phyloP scores from a whole-genome alignment of 225 moss, liverwort and hornwort genomes.

The Anthoceros angustus region DNA sequence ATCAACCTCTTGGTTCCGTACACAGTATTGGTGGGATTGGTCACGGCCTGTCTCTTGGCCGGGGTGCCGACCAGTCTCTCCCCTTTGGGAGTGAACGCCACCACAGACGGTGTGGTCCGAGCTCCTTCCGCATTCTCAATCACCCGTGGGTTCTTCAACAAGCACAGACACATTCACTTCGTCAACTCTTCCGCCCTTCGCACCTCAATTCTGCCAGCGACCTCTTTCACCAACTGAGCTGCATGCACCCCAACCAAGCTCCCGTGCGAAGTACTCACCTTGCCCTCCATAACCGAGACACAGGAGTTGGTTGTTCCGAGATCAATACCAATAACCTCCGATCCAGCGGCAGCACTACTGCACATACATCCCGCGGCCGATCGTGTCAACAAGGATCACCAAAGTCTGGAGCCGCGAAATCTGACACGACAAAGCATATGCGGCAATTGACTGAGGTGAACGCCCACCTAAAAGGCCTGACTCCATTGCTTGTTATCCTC shows the following conservation, averaged over 20 bases:
- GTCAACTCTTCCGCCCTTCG: too few relatives aligned
- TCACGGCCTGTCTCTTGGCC: slow-evolving; percentile 31
- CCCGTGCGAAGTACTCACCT: slow-evolving; percentile 14
- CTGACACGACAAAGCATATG: too few relatives aligned
- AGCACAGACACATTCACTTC: not conserved
- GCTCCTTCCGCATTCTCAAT: slow-evolving; percentile 37
- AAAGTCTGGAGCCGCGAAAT: too few relatives aligned
- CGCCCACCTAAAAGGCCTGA: not conserved
- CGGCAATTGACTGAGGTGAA: too few relatives aligned
- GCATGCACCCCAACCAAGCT: not conserved
- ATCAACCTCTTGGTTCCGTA: slow-evolving; percentile 34
- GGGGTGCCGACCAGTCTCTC: slow-evolving; percentile 33
- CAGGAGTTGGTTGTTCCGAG: slow-evolving; percentile 46
- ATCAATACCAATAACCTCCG: slow-evolving; percentile 48
- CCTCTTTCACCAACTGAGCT: too few relatives aligned
- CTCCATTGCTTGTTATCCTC: not conserved
- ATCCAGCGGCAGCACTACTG: slow-evolving; percentile 23
- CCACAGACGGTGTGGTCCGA: slow-evolving; percentile 33
- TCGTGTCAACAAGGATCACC: too few relatives aligned
- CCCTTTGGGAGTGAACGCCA: slow-evolving; percentile 33
- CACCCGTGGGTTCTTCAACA: slow-evolving; percentile 18
- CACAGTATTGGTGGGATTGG: slow-evolving; percentile 30
- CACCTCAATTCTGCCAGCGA: too few relatives aligned
- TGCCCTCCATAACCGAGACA: slow-evolving; percentile 36
- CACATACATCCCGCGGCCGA: too few relatives aligned